These are phyloP conservation scores for Hypoxylon sp. DNA, from an alignment of 2,329 filamentous ascomycete species.

Conservation along the genomic window DNA sequence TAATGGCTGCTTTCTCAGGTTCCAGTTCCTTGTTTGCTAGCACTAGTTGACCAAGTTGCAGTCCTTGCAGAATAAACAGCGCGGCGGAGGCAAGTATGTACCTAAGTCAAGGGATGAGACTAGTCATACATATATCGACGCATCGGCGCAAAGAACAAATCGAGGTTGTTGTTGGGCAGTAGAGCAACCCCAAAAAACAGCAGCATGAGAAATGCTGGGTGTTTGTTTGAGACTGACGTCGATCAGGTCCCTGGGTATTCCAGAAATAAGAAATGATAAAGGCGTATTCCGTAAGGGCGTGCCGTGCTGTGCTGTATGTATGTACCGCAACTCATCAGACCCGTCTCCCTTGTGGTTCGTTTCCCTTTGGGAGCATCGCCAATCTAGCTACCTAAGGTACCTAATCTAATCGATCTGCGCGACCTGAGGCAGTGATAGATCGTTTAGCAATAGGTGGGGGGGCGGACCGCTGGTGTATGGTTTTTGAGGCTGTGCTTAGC, in stretches of 20 bases:
- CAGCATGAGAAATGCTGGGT: conserved; percentile 3
- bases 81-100: neutral
- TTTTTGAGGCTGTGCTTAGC: conserved; percentile 26
- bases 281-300: conserved; percentile 1
- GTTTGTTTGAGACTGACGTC: conserved; percentile 5
- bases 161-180: neutral
- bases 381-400: conserved; percentile 4
- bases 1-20: conserved; percentile 1
- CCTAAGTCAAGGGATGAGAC: neutral
- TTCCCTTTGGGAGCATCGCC: conserved; percentile 11
- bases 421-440: neutral
- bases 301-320: neutral
- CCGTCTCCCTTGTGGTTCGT: conserved; percentile 20
- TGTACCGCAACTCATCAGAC: neutral
- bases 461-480: neutral
- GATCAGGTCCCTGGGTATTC: conserved; percentile 17
- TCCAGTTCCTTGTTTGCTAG: conserved; percentile 10
- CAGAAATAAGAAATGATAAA: neutral
- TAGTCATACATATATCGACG: neutral
- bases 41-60: neutral
- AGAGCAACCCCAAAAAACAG: neutral
- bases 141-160: neutral
- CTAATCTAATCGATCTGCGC: neutral
- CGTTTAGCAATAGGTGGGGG: neutral
- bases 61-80: neutral